Conservation (phyloP, 129 eudicot genomes). For the Artemisia argyi region DNA sequence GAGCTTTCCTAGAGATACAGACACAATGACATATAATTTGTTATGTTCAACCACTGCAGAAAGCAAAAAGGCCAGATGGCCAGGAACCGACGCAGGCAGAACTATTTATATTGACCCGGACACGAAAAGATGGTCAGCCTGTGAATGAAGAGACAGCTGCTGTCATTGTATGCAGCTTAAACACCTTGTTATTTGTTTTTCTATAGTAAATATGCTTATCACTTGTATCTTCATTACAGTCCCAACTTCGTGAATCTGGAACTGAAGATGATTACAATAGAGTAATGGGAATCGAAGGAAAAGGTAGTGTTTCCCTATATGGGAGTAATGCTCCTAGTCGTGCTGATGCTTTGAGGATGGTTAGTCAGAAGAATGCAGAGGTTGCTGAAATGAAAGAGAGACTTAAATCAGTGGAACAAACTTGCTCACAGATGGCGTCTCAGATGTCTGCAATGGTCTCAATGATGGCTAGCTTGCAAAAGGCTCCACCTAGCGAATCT, state of each 20-base stretch:
- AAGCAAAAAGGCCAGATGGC: conserved; percentile 53
- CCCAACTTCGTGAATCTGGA: conserved; percentile 42
- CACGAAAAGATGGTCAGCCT: conserved; percentile 57
- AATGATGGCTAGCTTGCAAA: conserved; percentile 48
- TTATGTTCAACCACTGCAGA: conserved; percentile 25
- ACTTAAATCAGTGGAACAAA: conserved; percentile 49
- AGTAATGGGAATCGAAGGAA: conserved; percentile 39
- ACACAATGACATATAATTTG: not conserved
- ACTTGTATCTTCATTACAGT: conserved; percentile 30
- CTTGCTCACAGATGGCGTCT: conserved; percentile 57
- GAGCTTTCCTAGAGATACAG: not conserved
- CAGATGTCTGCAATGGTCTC: conserved; percentile 57
- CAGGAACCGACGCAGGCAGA: conserved; percentile 51
- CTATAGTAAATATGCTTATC: not conserved
- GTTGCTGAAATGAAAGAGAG: conserved; percentile 51
- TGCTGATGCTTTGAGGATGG: conserved; percentile 45
- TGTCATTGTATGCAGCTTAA: conserved; percentile 40
- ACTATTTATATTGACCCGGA: conserved; percentile 55
- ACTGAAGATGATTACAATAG: conserved; percentile 34
- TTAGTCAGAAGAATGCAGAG: conserved; percentile 39
- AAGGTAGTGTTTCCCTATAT: conserved; percentile 20
- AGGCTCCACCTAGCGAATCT: conserved; percentile 6
- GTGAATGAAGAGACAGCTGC: conserved; percentile 53
- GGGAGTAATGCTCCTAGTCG: conserved; percentile 40
- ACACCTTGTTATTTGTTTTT: not conserved